Evolutionary conservation across 257 asterid species (phyloP).

Genomic region (Solanum pimpinellifolium): DNA sequence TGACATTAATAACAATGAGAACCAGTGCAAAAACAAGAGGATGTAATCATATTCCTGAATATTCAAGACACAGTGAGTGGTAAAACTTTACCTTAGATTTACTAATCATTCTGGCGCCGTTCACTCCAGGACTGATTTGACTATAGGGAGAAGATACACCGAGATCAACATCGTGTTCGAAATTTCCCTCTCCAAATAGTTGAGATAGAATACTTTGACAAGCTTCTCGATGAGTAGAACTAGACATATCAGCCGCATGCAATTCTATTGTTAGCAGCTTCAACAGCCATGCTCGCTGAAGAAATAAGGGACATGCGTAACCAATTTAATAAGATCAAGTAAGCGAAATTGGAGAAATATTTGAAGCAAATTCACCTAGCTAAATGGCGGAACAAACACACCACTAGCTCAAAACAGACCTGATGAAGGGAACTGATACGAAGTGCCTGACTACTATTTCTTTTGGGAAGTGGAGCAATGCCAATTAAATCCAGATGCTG

Average conservation of each 20-base stretch:
- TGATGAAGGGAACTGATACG: conserved; percentile 95
- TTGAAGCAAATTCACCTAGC: neutral
- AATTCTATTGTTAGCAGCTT: conserved; percentile 83
- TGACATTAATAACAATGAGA: neutral
- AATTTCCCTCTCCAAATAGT: conserved; percentile 49
- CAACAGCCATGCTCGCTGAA: conserved; percentile 93
- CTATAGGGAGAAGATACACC: conserved; percentile 18
- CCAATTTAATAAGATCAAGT: neutral
- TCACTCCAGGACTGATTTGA: conserved; percentile 22
- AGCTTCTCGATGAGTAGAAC: conserved; percentile 63
- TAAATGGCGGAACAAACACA: neutral
- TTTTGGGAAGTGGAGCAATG: conserved; percentile 68
- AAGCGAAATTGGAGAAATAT: neutral
- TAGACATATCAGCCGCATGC: conserved; percentile 63
- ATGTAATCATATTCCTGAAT: neutral
- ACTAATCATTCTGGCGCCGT: conserved; percentile 32
- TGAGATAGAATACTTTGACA: conserved; percentile 65
- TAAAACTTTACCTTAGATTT: conserved; percentile 55
- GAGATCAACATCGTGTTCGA: conserved; percentile 30
- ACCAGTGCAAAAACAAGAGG: neutral
- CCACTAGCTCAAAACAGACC: conserved; percentile 30
- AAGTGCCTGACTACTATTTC: conserved; percentile 57
- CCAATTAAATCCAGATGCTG: conserved; percentile 83
- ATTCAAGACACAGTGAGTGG: neutral
- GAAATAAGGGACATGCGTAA: conserved; percentile 1